These are phyloP conservation scores for Pythium volutum DNA, from an alignment of 352 stramenopile species.

Conservation along the genomic window DNA sequence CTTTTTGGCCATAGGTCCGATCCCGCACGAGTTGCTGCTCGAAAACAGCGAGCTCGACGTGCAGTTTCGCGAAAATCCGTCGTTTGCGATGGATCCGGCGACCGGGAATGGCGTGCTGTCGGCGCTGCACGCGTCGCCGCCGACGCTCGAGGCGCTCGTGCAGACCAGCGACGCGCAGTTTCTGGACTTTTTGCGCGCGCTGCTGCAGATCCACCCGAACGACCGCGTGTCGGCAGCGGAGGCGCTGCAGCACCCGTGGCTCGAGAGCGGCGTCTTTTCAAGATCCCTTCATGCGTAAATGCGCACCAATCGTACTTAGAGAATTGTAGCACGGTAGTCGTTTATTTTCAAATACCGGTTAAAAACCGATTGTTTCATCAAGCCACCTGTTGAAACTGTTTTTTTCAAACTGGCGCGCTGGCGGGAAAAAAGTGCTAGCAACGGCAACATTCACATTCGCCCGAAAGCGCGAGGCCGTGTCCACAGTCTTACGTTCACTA, in stretches of 20 bases:
- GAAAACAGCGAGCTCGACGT: conserved; percentile 45
- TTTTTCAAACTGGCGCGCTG: conserved; percentile 5
- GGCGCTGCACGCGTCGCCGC: conserved; percentile 21
- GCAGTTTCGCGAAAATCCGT: conserved; percentile 55
- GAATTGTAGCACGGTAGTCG: neutral
- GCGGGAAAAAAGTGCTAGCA: conserved; percentile 1
- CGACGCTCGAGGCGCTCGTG: conserved; percentile 53
- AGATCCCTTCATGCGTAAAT: conserved; percentile 2
- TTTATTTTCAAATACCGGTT: neutral
- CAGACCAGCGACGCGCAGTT: conserved; percentile 57
- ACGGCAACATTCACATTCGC: conserved; percentile 6
- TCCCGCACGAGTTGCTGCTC: conserved; percentile 56
- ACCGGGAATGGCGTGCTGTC: conserved; percentile 47
- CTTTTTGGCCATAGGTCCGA: conserved; percentile 38
- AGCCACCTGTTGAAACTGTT: no score
- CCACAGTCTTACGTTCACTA: no score
- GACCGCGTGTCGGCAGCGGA: conserved; percentile 46
- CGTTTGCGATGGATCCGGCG: conserved; percentile 48
- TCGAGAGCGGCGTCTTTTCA: conserved; percentile 63
- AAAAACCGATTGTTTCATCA: no score
- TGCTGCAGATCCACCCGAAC: conserved; percentile 67
- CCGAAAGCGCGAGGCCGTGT: no score
- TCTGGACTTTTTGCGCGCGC: conserved; percentile 57
- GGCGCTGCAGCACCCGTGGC: conserved; percentile 63
- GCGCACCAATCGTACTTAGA: conserved; percentile 31